These are phyloP conservation scores for Neocucurbitaria cava DNA, from an alignment of 2,329 filamentous ascomycete species.

Conservation along the genomic window DNA sequence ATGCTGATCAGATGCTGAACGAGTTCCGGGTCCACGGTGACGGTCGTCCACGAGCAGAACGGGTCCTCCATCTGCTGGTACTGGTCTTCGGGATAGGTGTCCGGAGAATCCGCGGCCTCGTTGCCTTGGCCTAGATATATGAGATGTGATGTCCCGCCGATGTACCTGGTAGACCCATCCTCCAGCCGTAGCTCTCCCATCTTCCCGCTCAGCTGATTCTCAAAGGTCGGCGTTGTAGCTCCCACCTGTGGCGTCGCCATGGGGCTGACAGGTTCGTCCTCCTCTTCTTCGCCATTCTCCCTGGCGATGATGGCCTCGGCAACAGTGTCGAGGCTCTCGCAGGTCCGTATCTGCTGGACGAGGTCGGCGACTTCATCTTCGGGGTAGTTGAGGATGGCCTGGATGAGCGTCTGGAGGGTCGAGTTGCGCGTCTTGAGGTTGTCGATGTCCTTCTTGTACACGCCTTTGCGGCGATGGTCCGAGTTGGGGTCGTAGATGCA, in stretches of 20 bases:
- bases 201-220: constrained; percentile 85
- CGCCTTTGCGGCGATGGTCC: constrained; percentile 93
- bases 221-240: constrained; percentile 57
- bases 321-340: constrained; percentile 74
- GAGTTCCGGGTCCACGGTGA: constrained; percentile 79
- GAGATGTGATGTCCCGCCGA: constrained; percentile 92
- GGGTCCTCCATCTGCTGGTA: constrained; percentile 68
- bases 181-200: constrained; percentile 91
- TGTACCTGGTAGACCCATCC: constrained; percentile 86
- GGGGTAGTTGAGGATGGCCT: constrained; percentile 88
- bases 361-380: constrained; percentile 85
- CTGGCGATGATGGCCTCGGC: constrained; percentile 65
- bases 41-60: constrained; percentile 84
- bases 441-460: constrained; percentile 93
- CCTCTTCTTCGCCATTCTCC: constrained; percentile 56
- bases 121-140: constrained; percentile 68
- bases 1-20: constrained; percentile 90
- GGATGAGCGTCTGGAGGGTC: constrained; percentile 89
- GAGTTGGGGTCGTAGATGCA: constrained; percentile 97
- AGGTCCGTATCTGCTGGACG: constrained; percentile 86
- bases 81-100: constrained; percentile 51
- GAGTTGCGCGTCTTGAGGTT: constrained; percentile 85
- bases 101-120: constrained; percentile 41
- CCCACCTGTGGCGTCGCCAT: constrained; percentile 45
- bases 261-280: constrained; percentile 49